Evolutionary conservation across 2,329 filamentous ascomycete genomes (phyloP).

Genomic region (Ascochyta koolunga): DNA sequence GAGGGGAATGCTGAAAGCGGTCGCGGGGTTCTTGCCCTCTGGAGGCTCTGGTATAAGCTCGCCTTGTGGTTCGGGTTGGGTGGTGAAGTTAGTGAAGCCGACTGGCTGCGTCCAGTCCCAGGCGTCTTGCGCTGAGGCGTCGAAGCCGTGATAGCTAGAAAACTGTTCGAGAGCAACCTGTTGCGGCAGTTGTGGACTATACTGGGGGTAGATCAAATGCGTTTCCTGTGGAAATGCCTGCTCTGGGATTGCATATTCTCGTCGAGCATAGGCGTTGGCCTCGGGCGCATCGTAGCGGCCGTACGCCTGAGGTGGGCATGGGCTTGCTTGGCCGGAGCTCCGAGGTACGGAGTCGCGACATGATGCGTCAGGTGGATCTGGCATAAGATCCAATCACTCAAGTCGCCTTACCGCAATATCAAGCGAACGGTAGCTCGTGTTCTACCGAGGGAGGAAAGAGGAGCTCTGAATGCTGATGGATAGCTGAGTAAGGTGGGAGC

Average conservation of each 20-base stretch:
- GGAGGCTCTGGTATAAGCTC: constrained; percentile 50
- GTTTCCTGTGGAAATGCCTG: constrained; percentile 25
- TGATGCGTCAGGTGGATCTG: constrained; percentile 31
- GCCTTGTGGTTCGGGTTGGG: constrained; percentile 54
- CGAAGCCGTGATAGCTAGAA: constrained; percentile 29
- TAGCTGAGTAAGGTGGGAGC: constrained; percentile 29
- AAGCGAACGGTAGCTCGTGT: constrained; percentile 16
- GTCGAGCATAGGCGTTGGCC: constrained; percentile 28
- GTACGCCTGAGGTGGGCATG: constrained; percentile 26
- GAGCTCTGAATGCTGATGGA: constrained; percentile 24
- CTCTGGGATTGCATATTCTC: constrained; percentile 22
- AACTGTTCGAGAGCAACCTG: constrained; percentile 20
- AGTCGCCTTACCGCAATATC: constrained; percentile 21
- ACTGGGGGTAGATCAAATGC: constrained; percentile 27
- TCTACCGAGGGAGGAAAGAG: constrained; percentile 5
- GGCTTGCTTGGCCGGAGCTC: constrained; percentile 43
- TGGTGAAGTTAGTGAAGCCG: constrained; percentile 41
- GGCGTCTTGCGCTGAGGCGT: constrained; percentile 30
- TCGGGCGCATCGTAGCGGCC: constrained; percentile 35
- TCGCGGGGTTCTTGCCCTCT: constrained; percentile 31
- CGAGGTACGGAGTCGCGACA: constrained; percentile 40
- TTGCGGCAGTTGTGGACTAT: constrained; percentile 25
- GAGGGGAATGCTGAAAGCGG: constrained; percentile 50
- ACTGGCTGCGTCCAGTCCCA: constrained; percentile 50
- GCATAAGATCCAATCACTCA: constrained; percentile 33